Conservation (phyloP, 164 flowering plant species). For the Liquidambar formosana region DNA sequence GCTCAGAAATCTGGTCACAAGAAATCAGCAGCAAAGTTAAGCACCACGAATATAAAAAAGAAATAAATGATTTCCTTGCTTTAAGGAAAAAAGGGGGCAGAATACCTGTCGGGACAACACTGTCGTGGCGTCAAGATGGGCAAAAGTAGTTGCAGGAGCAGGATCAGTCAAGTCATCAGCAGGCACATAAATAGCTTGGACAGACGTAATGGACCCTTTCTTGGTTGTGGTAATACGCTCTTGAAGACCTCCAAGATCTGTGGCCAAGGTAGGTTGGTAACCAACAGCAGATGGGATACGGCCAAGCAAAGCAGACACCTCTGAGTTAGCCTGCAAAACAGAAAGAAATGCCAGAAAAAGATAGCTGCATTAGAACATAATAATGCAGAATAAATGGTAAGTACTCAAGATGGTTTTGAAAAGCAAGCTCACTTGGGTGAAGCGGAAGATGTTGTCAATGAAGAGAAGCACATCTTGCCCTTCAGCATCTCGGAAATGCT, state of each 20-base stretch:
- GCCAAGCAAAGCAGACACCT: conserved; percentile 97
- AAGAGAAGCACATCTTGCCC: conserved; percentile 99
- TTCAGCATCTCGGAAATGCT: conserved; percentile 98
- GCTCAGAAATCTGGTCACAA: conserved; percentile 81
- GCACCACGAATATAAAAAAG: background rate
- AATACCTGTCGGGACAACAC: conserved; percentile 92
- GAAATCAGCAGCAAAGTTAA: background rate
- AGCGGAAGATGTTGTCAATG: conserved; percentile 97
- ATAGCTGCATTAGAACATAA: background rate
- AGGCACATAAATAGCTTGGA: conserved; percentile 91
- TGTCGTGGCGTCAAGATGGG: conserved; percentile 98
- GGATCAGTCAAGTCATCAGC: conserved; percentile 98
- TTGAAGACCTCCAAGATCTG: conserved; percentile 94
- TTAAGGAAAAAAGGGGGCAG: background rate
- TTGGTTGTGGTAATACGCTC: conserved; percentile 93
- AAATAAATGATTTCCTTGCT: background rate
- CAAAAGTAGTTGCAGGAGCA: conserved; percentile 98
- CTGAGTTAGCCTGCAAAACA: conserved; percentile 80
- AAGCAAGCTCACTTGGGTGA: conserved; percentile 71
- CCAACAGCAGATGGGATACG: conserved; percentile 99
- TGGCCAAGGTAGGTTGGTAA: conserved; percentile 95
- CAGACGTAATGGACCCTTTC: conserved; percentile 90
- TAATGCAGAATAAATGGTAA: background rate
- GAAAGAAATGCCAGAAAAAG: background rate
- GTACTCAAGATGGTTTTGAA: background rate